Evolutionary conservation across 2,329 filamentous ascomycete species (phyloP).

Genomic region (Trichophyton schoenleinii): DNA sequence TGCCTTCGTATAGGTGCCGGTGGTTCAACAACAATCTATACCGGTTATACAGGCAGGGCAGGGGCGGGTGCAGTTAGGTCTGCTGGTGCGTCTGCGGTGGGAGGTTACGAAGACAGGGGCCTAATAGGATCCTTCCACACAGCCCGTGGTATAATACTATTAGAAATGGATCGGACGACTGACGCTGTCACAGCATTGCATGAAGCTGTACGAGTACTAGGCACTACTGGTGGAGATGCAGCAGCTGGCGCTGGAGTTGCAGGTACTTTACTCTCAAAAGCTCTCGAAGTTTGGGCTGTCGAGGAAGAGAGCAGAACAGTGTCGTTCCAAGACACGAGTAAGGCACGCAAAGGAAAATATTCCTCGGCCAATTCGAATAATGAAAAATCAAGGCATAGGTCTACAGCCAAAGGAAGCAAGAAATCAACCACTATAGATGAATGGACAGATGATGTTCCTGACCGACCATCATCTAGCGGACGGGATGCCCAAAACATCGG

Average conservation of each 20-base stretch:
- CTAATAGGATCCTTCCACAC: conserved; percentile 36
- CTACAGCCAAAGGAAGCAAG: conserved; percentile 8
- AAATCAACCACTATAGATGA: conserved; percentile 16
- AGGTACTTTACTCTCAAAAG: conserved; percentile 33
- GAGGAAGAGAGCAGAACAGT: conserved; percentile 21
- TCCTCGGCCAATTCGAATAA: neutral
- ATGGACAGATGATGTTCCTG: conserved; percentile 28
- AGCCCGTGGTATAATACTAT: conserved; percentile 60
- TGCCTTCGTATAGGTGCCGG: conserved; percentile 66
- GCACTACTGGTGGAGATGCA: conserved; percentile 34
- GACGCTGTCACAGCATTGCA: conserved; percentile 75
- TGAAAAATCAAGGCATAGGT: conserved; percentile 16
- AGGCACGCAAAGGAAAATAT: conserved; percentile 18
- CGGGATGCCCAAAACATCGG: conserved; percentile 23
- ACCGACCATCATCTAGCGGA: conserved; percentile 17
- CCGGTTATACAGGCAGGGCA: conserved; percentile 43
- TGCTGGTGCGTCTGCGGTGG: conserved; percentile 28
- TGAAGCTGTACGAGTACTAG: conserved; percentile 45
- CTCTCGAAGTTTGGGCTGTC: conserved; percentile 35
- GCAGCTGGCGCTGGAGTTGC: conserved; percentile 37
- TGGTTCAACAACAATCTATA: conserved; percentile 66
- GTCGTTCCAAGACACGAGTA: neutral
- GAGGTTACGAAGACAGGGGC: conserved; percentile 36
- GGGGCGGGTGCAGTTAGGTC: conserved; percentile 24
- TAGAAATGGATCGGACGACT: conserved; percentile 61